Evolutionary conservation across 257 asterid genomes (phyloP), one percentile per base, ranked within the genome.

Genomic region (Solanum raphanifolium): DNA sequence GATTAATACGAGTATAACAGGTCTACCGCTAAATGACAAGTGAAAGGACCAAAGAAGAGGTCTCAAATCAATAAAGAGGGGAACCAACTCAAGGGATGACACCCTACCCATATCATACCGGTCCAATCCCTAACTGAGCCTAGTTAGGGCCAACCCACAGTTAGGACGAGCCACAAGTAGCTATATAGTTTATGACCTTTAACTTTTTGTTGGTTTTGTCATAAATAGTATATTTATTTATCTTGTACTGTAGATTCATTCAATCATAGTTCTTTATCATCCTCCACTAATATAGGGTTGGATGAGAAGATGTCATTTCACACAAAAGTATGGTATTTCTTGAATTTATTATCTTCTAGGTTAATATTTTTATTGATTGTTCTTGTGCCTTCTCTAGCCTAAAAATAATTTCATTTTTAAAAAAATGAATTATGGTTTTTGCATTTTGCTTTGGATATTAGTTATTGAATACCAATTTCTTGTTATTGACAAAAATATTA

Each of bases 231-330:
- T 38, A 38, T 76, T 76, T 60, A 78, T 78, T 39, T 48, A 25
- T 15, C 38, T 41, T 78, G 15, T 41, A 31, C n/a, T 41, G 65
- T 87, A 94, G 98, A 88, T 90, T 87, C 88, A 35, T 36, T 72
- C 87, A 91, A 43, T 82, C 91, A 86, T 87, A 86, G 88, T 88
- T 91, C 88, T 83, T 86, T 93, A 65, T 94, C 89, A 90, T 92
- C 89, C 68, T 89, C 88, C 52, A 95, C 99, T 66, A 94, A 94
- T 75, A 92, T 97, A 46, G 99, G 99, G 88, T 97, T 93, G 87
- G 99, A 97, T 87, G 98, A 97, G 93, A 94, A 98, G 91, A 95
- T 97, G 99, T 91, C 95, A 90, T 98, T 97, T 83, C 99, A 97
- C 71, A 94, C 92, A 87, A 98, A 97, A 90, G 99, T 97, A 94